Evolutionary conservation across 108 stramenopile species (phyloP).

Genomic region (Aureococcus anophagefferens): DNA sequence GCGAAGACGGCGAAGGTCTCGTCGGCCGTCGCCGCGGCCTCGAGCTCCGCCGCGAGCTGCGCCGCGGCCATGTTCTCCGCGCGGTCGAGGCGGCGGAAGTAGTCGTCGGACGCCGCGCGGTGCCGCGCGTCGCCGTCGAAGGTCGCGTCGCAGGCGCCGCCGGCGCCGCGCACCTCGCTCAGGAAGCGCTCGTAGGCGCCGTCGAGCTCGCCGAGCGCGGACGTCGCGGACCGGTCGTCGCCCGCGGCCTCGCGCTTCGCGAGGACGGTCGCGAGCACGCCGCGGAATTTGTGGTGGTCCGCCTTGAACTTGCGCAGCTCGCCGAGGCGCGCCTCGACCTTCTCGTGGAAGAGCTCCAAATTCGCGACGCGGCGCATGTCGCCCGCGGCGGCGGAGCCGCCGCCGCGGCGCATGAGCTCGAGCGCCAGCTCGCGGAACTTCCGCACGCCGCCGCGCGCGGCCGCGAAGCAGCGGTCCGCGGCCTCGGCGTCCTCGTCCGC

Average conservation of each 20-base stretch:
- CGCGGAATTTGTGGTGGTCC: slow-evolving; percentile 39
- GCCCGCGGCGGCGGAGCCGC: slow-evolving; percentile 31
- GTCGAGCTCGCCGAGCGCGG: slow-evolving; percentile 12
- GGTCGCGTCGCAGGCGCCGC: neutral
- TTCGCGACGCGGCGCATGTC: slow-evolving; percentile 61
- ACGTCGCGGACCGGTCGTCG: slow-evolving; percentile 9
- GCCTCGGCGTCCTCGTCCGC: neutral
- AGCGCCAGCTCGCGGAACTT: slow-evolving; percentile 38
- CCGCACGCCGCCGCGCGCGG: slow-evolving; percentile 32
- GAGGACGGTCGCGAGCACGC: too few relatives aligned
- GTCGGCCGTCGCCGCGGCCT: slow-evolving; percentile 17
- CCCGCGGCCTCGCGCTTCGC: too few relatives aligned
- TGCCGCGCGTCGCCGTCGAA: neutral
- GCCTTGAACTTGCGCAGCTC: slow-evolving; percentile 58
- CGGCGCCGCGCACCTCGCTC: too few relatives aligned
- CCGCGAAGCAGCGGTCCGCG: slow-evolving; percentile 4
- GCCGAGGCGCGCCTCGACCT: slow-evolving; percentile 54
- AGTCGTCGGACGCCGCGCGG: neutral
- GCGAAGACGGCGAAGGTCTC: slow-evolving; percentile 48
- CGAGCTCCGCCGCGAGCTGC: neutral
- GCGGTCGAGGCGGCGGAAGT: neutral
- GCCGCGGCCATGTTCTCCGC: neutral
- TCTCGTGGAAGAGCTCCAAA: slow-evolving; percentile 59
- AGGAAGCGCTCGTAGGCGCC: neutral
- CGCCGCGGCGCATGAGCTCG: slow-evolving; percentile 40